These are phyloP conservation scores for Cladorrhinum sp. DNA, from an alignment of 2,329 filamentous ascomycete genomes.

Conservation along the genomic window DNA sequence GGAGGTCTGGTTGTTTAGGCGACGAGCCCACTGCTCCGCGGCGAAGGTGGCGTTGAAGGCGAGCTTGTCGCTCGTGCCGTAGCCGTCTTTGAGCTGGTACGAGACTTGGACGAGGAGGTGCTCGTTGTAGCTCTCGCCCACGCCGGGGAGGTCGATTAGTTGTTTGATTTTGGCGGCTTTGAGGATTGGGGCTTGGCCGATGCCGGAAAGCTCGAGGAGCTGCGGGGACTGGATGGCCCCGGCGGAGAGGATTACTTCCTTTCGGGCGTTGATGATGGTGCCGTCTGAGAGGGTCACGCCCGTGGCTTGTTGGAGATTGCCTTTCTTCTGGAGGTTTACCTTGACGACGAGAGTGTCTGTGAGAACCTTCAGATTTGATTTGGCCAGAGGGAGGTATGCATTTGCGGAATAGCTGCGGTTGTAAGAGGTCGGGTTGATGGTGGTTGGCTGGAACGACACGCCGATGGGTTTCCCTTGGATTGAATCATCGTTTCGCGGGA, in stretches of 20 bases:
- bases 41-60: constrained; percentile 33
- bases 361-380: constrained; percentile 41
- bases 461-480: constrained; percentile 50
- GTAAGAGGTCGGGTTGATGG: constrained; percentile 45
- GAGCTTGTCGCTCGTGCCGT: constrained; percentile 33
- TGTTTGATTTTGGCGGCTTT: constrained; percentile 44
- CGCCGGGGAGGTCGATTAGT: constrained; percentile 53
- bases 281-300: constrained; percentile 29
- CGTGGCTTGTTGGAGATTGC: constrained; percentile 14
- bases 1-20: constrained; percentile 32
- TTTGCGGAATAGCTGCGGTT: constrained; percentile 46
- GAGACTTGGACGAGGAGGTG: constrained; percentile 24
- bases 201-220: constrained; percentile 54
- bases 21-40: constrained; percentile 39
- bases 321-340: constrained; percentile 34
- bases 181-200: constrained; percentile 50
- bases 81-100: constrained; percentile 31
- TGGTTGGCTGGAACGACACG: constrained; percentile 48
- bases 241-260: constrained; percentile 36
- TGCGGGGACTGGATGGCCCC: constrained; percentile 56
- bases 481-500: constrained; percentile 41
- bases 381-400: constrained; percentile 41
- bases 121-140: constrained; percentile 50
- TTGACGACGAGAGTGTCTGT: constrained; percentile 37
- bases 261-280: constrained; percentile 27